Conservation (phyloP, 1,139 yeast genomes). For the Pichia sorboxylosa region DNA sequence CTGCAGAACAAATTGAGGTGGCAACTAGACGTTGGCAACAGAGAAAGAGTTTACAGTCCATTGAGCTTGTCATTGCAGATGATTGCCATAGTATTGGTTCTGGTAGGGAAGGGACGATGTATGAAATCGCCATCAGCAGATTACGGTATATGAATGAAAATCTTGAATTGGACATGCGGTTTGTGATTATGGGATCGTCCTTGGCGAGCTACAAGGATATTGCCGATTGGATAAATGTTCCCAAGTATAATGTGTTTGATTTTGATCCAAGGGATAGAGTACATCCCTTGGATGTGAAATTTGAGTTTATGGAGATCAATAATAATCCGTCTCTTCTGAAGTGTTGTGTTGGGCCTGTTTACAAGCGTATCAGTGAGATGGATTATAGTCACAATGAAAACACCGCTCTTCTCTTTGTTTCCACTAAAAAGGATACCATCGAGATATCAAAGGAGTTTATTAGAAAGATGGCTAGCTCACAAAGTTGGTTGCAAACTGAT, state of each 20-base stretch:
- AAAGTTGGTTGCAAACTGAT: conserved; percentile 25
- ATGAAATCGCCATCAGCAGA: conserved; percentile 63
- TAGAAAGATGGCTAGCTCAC: conserved; percentile 25
- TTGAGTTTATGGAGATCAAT: conserved; percentile 38
- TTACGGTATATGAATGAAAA: conserved; percentile 61
- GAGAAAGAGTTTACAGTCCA: conserved; percentile 53
- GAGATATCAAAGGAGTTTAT: conserved; percentile 40
- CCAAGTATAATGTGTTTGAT: conserved; percentile 46
- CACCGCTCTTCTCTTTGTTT: conserved; percentile 41
- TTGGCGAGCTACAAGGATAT: conserved; percentile 66
- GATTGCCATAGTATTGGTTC: conserved; percentile 65
- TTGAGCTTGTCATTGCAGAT: conserved; percentile 63
- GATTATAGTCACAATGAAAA: conserved; percentile 23
- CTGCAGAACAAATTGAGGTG: conserved; percentile 67
- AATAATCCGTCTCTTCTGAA: conserved; percentile 40
- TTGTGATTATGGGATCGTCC: conserved; percentile 59
- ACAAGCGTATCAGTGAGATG: conserved; percentile 24
- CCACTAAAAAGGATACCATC: conserved; percentile 44
- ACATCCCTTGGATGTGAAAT: conserved; percentile 44
- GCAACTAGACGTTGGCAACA: conserved; percentile 77
- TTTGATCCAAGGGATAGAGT: conserved; percentile 55
- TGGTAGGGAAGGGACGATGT: conserved; percentile 41
- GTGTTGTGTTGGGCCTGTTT: conserved; percentile 42
- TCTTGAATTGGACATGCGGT: conserved; percentile 40
- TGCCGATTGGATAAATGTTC: conserved; percentile 79